Evolutionary conservation across 2,329 filamentous ascomycete species (phyloP).

Genomic region (Colletotrichum sp.): DNA sequence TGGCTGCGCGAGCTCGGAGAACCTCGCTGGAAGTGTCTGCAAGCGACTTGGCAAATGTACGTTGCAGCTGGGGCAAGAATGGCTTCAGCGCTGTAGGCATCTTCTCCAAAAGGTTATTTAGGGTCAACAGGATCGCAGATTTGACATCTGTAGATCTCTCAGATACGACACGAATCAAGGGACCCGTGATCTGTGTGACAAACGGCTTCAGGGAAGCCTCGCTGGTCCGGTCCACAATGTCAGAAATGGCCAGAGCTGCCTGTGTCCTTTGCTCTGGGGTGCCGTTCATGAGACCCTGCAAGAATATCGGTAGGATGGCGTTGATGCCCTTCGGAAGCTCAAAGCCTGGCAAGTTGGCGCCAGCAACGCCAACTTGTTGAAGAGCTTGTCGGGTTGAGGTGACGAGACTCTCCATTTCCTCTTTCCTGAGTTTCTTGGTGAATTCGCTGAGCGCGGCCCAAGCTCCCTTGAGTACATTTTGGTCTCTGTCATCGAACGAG

Average conservation of each 20-base stretch:
- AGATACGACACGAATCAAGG: constrained; percentile 95
- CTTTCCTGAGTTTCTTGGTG: constrained; percentile 89
- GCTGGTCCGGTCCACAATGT: constrained; percentile 92
- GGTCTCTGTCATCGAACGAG: constrained; percentile 88
- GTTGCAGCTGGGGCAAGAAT: constrained; percentile 94
- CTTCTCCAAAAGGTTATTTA: constrained; percentile 96
- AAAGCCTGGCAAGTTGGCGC: constrained; percentile 86
- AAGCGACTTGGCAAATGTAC: constrained; percentile 95
- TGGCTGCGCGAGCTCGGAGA: constrained; percentile 85
- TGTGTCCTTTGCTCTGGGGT: constrained; percentile 90
- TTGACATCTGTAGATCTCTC: constrained; percentile 97
- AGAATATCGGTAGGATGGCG: constrained; percentile 92
- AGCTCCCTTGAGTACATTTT: constrained; percentile 83
- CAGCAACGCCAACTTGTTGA: constrained; percentile 86
- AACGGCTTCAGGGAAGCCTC: constrained; percentile 89
- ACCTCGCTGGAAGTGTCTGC: constrained; percentile 92
- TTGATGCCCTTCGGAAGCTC: constrained; percentile 95
- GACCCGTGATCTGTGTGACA: constrained; percentile 96
- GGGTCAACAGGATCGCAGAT: constrained; percentile 88
- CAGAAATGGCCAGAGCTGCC: constrained; percentile 90
- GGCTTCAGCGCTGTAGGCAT: constrained; percentile 95
- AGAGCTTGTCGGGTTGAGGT: constrained; percentile 85
- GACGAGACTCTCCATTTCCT: constrained; percentile 96
- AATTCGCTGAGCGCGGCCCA: constrained; percentile 88
- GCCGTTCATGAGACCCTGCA: constrained; percentile 98